Base-by-base conservation (phyloP, 208 protist genomes). In the Leishmania guyanensis region DNA sequence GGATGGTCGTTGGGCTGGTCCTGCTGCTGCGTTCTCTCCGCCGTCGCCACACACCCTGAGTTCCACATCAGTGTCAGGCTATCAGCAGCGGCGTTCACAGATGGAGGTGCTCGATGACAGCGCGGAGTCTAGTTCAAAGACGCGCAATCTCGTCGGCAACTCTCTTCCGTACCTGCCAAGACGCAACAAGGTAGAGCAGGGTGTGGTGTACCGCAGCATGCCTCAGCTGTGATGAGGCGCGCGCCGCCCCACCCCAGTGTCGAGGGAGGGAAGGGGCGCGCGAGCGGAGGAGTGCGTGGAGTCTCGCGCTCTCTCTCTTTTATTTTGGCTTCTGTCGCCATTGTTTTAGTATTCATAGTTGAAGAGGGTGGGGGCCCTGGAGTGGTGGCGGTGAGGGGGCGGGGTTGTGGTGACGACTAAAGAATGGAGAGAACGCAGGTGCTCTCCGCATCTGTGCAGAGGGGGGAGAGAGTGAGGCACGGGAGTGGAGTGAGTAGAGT, bases 51-150 rank as follows among this genome's bases (percentile, higher is more conserved):
- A 81, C 36, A 6, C 58, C 53, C 68, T 80, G 56, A 56, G 75
- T 53, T 64, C 58, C 0, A 50, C 75, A 33, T 69, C 68, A n/a
- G 39, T 33, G 17, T 60, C 51, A 16, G 54, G 46, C 29, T 80
- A 86, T 51, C 69, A 62, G 75, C 75, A 76, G 62, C 79, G 39
- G 5, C 68, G 50, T 8, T 81, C 83, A 58, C 79, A 54, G 76
- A 84, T 86, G 77, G 70, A 68, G 16, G 82, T 85, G 64, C 50
- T 85, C 17, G 82, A 85, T 33, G 82, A 81, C 54, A 85, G 77
- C 82, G 58, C 62, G 3, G 48, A 71, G 8, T 22, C n/a, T 58
- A 53, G 1, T 22, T 12, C 58, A 4, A 62, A 62, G 3, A 29
- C 22, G 14, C 74, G 69, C n/a, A 73, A 53, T 56, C 70, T 29